These are phyloP conservation scores for Mallotus repandus DNA, from an alignment of 441 rosid species.

Conservation along the genomic window DNA sequence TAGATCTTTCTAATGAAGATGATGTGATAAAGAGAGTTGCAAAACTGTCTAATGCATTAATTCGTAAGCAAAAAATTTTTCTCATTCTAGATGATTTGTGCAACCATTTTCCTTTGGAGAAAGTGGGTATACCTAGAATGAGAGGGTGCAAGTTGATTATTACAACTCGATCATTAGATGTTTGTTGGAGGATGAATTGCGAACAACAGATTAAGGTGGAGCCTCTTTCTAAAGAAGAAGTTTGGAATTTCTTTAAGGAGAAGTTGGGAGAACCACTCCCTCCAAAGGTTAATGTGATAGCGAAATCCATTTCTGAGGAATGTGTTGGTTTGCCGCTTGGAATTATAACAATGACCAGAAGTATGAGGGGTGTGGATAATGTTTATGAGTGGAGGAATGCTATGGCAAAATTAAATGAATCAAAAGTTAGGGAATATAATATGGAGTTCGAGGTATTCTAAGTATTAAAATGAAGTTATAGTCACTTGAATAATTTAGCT, in stretches of 20 bases:
- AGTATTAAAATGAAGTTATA: constrained; percentile 18
- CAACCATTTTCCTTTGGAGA: not conserved
- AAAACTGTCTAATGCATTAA: not conserved
- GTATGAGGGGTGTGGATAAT: constrained; percentile 21
- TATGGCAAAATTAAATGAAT: constrained; percentile 6
- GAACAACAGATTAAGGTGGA: constrained; percentile 9
- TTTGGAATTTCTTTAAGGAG: no score
- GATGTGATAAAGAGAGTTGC: constrained; percentile 6
- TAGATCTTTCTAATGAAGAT: not conserved
- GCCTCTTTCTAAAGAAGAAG: constrained; percentile 20
- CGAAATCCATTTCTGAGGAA: constrained; percentile 5
- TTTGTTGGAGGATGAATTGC: constrained; percentile 17
- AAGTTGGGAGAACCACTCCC: not conserved
- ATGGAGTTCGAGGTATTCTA: constrained; percentile 13
- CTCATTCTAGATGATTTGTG: constrained; percentile 23
- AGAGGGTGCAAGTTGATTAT: no score
- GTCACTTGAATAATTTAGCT: constrained; percentile 3
- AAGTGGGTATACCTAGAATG: constrained; percentile 24
- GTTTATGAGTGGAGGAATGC: constrained; percentile 17
- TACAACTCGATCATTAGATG: no score
- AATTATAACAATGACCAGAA: constrained; percentile 4
- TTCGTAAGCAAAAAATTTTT: not conserved
- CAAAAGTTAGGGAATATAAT: not conserved
- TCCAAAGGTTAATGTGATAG: not conserved
- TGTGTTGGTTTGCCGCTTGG: no score